Evolutionary conservation across 805 yeast species (phyloP).

Genomic region (Yamadazyma akitaensis): DNA sequence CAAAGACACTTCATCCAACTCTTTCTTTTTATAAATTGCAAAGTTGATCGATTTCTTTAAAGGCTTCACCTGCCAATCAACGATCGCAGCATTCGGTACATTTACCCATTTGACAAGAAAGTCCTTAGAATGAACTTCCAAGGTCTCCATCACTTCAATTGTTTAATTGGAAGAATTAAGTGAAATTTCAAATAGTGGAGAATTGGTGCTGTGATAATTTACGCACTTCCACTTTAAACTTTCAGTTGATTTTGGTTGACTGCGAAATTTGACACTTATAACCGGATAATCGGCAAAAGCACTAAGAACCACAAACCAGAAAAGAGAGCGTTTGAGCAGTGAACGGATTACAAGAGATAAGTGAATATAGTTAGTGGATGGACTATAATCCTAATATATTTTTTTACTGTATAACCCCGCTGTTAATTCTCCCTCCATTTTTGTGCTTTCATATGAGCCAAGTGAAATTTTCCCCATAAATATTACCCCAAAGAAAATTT

Average conservation of each 20-base stretch:
- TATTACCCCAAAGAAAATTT: background rate
- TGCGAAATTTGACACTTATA: background rate
- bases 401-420: background rate
- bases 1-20: constrained; percentile 6
- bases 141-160: constrained; percentile 63
- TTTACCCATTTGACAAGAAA: constrained; percentile 90
- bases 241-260: background rate
- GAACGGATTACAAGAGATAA: no score
- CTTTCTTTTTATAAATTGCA: constrained; percentile 36
- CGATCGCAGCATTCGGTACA: constrained; percentile 60
- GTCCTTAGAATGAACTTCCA: constrained; percentile 86
- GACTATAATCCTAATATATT: no score
- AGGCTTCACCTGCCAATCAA: constrained; percentile 83
- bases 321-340: no score
- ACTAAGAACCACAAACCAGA: no score
- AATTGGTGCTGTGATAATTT: background rate
- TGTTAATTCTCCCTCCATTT: background rate
- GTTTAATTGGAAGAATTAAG: background rate
- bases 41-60: constrained; percentile 43
- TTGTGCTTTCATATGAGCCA: background rate
- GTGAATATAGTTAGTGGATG: background rate
- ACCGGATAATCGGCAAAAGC: background rate
- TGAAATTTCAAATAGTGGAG: constrained; percentile 1
- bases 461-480: background rate
- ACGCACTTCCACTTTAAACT: background rate